These are phyloP conservation scores for Paecilomyces dactylethromorphus DNA, from an alignment of 2,329 filamentous ascomycete genomes.

Conservation along the genomic window DNA sequence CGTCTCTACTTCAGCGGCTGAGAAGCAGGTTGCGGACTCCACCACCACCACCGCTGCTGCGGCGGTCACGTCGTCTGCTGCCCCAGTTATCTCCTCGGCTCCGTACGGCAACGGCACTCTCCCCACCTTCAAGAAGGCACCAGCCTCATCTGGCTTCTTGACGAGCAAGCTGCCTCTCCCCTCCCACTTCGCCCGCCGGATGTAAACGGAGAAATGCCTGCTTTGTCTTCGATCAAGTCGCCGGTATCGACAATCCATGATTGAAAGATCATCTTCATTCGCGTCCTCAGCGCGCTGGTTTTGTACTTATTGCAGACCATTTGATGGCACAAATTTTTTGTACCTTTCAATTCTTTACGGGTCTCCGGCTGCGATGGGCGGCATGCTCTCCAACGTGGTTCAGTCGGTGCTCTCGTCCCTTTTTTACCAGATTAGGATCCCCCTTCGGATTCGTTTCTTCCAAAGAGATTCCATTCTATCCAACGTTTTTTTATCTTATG, in stretches of 20 bases:
- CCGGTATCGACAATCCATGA: slow-evolving; percentile 8
- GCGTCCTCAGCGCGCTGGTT: slow-evolving; percentile 15
- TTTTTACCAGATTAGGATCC: background rate
- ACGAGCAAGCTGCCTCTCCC: slow-evolving; percentile 20
- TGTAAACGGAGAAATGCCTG: slow-evolving; percentile 5
- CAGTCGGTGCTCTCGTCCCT: background rate
- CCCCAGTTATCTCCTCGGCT: background rate
- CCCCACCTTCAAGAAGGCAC: slow-evolving; percentile 2
- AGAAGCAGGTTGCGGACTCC: background rate
- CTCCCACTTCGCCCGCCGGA: slow-evolving; percentile 18
- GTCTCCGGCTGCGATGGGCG: background rate
- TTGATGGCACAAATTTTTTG: slow-evolving; percentile 9
- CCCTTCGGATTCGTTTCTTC: background rate
- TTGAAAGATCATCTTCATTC: slow-evolving; percentile 10
- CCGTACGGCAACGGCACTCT: slow-evolving; percentile 6
- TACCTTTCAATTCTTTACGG: slow-evolving; percentile 7
- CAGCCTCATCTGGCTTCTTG: slow-evolving; percentile 21
- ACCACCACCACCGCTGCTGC: background rate
- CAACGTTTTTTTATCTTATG: background rate
- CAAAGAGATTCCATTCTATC: background rate
- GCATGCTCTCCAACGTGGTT: background rate
- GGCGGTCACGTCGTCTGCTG: background rate
- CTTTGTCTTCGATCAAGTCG: background rate
- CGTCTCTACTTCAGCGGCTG: background rate
- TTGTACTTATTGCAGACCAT: slow-evolving; percentile 17